Percentiles rank a stretch among this genome's conserved stretches.
Conservation (phyloP, 2,329 filamentous ascomycete species). For the Pseudogymnoascus sp. region DNA sequence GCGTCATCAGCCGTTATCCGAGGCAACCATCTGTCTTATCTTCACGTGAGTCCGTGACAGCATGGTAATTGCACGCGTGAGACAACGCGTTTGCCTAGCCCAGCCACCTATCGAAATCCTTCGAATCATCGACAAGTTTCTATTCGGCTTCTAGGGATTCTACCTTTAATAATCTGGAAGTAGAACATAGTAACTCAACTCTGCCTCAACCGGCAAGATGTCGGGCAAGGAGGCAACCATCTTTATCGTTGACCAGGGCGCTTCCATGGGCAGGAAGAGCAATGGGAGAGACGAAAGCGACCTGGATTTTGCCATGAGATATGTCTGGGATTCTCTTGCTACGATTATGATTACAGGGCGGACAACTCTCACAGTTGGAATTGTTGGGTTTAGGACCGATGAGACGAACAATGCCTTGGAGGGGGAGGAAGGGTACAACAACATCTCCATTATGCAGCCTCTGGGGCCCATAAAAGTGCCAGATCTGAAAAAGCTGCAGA, state of each 20-base stretch:
- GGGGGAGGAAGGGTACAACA: slow-evolving; percentile 65
- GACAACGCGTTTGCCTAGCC: slow-evolving; percentile 4
- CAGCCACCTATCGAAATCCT: slow-evolving; percentile 11
- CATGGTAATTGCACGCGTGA: slow-evolving; percentile 6
- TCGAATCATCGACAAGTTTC: background rate
- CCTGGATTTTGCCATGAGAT: slow-evolving; percentile 82
- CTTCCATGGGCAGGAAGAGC: slow-evolving; percentile 69
- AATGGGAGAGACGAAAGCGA: slow-evolving; percentile 68
- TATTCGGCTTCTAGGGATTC: background rate
- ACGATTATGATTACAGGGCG: slow-evolving; percentile 59
- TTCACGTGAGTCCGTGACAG: slow-evolving; percentile 17
- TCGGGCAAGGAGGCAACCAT: slow-evolving; percentile 87
- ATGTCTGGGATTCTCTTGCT: slow-evolving; percentile 90
- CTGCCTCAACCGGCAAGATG: slow-evolving; percentile 45
- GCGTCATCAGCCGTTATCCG: slow-evolving; percentile 4
- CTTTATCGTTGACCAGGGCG: slow-evolving; percentile 82
- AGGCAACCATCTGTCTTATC: slow-evolving; percentile 6
- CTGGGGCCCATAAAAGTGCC: slow-evolving; percentile 54
- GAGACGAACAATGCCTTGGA: slow-evolving; percentile 61
- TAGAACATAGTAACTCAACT: background rate
- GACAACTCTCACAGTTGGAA: slow-evolving; percentile 68
- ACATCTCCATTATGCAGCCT: slow-evolving; percentile 74
- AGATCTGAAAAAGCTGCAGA: slow-evolving; percentile 57
- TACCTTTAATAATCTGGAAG: background rate
- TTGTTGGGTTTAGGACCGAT: slow-evolving; percentile 77